phyloP scores from a whole-genome alignment of 2,329 filamentous ascomycete genomes.

The Leptodontidium sp. region DNA sequence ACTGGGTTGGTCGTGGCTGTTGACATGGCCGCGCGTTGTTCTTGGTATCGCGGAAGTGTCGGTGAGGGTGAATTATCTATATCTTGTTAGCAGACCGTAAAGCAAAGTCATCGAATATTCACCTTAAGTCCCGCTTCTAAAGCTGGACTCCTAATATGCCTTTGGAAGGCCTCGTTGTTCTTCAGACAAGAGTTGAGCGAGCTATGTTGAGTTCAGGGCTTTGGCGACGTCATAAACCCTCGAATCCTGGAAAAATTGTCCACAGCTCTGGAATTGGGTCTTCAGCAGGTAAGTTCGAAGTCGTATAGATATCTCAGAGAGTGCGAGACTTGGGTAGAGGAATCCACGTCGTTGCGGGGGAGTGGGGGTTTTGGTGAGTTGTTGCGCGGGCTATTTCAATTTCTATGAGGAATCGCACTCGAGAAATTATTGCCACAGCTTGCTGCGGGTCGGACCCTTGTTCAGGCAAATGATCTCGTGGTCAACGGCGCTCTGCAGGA shows the following conservation, averaged over 20 bases:
- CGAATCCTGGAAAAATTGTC: not conserved
- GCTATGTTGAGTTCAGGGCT: not conserved
- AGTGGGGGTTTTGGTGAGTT: constrained; percentile 6
- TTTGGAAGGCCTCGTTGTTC: not conserved
- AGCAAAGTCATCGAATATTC: not conserved
- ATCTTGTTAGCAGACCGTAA: not conserved
- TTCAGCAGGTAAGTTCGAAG: not conserved
- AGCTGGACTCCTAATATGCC: not conserved
- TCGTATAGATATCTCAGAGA: not conserved
- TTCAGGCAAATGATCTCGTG: constrained; percentile 14
- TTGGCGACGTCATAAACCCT: constrained; percentile 16
- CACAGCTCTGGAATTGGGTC: not conserved
- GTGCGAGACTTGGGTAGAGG: not conserved
- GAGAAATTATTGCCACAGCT: constrained; percentile 8
- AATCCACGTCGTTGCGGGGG: constrained; percentile 1
- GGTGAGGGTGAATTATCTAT: not conserved
- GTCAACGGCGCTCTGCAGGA: constrained; percentile 12
- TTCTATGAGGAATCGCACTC: not conserved
- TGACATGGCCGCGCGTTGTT: constrained; percentile 24
- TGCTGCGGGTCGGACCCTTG: constrained; percentile 1
- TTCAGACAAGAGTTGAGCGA: not conserved
- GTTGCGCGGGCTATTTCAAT: not conserved
- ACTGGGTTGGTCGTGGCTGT: constrained; percentile 7
- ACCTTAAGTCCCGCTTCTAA: not conserved
- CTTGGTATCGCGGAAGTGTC: constrained; percentile 13